Evolutionary conservation across 1,139 yeast species (phyloP).

Genomic region (Geotrichum bryndzae): DNA sequence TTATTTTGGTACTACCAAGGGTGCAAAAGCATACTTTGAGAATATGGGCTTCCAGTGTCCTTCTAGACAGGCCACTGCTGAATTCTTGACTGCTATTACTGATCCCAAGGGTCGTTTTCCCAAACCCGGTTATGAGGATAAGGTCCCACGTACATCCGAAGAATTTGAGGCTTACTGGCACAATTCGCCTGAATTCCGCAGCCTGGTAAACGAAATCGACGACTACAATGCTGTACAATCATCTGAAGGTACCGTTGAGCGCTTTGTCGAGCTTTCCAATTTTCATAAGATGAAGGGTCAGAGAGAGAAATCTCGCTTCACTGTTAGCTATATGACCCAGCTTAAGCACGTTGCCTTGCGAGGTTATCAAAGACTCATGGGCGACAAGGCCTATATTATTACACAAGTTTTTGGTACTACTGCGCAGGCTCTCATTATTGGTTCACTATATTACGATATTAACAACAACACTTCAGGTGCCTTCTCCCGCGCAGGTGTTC

Average conservation of each 20-base stretch:
- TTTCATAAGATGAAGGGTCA: slow-evolving; percentile 45
- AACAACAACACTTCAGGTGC: slow-evolving; percentile 46
- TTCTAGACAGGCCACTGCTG: slow-evolving; percentile 58
- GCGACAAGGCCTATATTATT: slow-evolving; percentile 49
- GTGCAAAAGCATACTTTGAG: slow-evolving; percentile 50
- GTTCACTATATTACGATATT: slow-evolving; percentile 51
- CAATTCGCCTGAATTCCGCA: slow-evolving; percentile 45
- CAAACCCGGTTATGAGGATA: slow-evolving; percentile 45
- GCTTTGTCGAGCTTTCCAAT: slow-evolving; percentile 37
- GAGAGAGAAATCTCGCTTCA: slow-evolving; percentile 43
- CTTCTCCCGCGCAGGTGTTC: slow-evolving; percentile 50
- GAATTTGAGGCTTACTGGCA: slow-evolving; percentile 56
- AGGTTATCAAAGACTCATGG: slow-evolving; percentile 51
- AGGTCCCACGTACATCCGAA: slow-evolving; percentile 51
- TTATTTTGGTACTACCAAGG: slow-evolving; percentile 50
- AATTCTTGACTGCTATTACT: slow-evolving; percentile 63
- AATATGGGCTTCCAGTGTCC: slow-evolving; percentile 59
- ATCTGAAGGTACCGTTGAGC: slow-evolving; percentile 40
- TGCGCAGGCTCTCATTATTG: slow-evolving; percentile 49
- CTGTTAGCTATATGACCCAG: slow-evolving; percentile 45
- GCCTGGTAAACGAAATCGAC: slow-evolving; percentile 40
- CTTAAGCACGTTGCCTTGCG: slow-evolving; percentile 42
- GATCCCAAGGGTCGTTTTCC: slow-evolving; percentile 48
- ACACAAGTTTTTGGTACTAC: slow-evolving; percentile 47
- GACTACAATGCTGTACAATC: slow-evolving; percentile 38